Evolutionary conservation across 495 filamentous ascomycete species (phyloP), one percentile per base, ranked within the genome.

Genomic region (Parachaetomium inaequale): DNA sequence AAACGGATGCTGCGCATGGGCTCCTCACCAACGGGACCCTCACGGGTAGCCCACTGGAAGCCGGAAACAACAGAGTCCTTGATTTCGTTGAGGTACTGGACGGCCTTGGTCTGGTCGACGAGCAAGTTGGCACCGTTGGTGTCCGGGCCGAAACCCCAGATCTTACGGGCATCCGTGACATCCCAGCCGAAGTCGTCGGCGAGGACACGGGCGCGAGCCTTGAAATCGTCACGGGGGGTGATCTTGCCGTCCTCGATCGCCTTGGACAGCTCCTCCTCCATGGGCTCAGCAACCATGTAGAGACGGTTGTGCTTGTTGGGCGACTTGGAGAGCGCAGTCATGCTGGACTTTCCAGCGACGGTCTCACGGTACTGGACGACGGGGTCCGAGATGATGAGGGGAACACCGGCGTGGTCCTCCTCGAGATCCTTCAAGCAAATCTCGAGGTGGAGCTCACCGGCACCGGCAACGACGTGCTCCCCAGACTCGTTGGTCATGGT

Each of bases 241-340:
- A 99, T 93, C 82, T 89, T 92, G 81, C 95, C 94, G 50, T 76
- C 68, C 83, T 99, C 94, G 68, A 99, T 99, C 72, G 88, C 90
- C 69, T 85, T 86, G 63, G 89, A 82, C 55, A 98, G 88, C 64
- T 97, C 94, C 82, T 99, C 94, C 11, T 83, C 86, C 45, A 99
- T 80, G 61, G 94, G 95, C 78, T 90, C 76, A 62, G 94, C 94
- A 72, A 84, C 86, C 75, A 99, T 84, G 84, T 98, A 99, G 19
- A 99, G 85, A 88, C 94, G 92, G 82, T 99, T 99, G 88, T 99
- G 94, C 91, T 99, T 99, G 86, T 99, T 99, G 79, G 94, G 94
- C 12, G 94, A 99, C 85, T 99, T 99, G 72, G 94, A 99, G 63
- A 99, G 84, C 60, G 94, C 94, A 73, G 92, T 96, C 66, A 98